Percentiles rank a stretch among this genome's conserved stretches.
phyloP scores from a whole-genome alignment of 352 stramenopile genomes.

The Saprolegnia parasitica region DNA sequence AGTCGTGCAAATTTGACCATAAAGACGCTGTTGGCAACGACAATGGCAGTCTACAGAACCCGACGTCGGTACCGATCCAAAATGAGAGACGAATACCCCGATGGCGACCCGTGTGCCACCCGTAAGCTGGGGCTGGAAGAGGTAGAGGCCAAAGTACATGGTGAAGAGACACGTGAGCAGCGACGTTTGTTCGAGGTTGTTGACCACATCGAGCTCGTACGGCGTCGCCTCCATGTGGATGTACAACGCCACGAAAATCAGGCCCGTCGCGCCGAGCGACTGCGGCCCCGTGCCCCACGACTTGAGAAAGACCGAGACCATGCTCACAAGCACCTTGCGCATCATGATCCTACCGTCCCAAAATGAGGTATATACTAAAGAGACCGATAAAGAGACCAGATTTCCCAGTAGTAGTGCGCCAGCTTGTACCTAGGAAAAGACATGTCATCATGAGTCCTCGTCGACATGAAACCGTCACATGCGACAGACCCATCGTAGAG shows the following conservation, averaged over 20 bases:
- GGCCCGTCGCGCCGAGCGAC: slow-evolving; percentile 9
- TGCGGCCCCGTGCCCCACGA: slow-evolving; percentile 1
- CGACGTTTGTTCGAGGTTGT: slow-evolving; percentile 14
- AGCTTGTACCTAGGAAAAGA: slow-evolving; percentile 15
- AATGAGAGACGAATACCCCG: background rate
- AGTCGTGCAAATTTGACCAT: background rate
- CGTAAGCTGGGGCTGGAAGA: background rate
- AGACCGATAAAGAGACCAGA: background rate
- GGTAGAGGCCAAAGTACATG: slow-evolving; percentile 8
- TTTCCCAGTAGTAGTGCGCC: slow-evolving; percentile 23
- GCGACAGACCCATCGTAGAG: slow-evolving; percentile 17
- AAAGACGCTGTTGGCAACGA: slow-evolving; percentile 16
- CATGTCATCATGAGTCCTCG: background rate
- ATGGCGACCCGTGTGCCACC: background rate
- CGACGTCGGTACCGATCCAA: background rate
- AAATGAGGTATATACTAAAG: background rate
- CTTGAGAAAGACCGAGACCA: slow-evolving; percentile 27
- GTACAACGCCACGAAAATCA: background rate
- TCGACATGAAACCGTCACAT: background rate
- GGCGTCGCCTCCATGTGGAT: slow-evolving; percentile 1
- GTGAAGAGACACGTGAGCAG: slow-evolving; percentile 22
- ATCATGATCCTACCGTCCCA: slow-evolving; percentile 14
- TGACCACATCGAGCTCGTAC: slow-evolving; percentile 9
- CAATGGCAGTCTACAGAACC: background rate
- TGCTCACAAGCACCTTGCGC: slow-evolving; percentile 19